These are phyloP conservation scores for Ceratobasidium sp. DNA, from an alignment of 1,284 basidiomycete genomes.

Conservation along the genomic window DNA sequence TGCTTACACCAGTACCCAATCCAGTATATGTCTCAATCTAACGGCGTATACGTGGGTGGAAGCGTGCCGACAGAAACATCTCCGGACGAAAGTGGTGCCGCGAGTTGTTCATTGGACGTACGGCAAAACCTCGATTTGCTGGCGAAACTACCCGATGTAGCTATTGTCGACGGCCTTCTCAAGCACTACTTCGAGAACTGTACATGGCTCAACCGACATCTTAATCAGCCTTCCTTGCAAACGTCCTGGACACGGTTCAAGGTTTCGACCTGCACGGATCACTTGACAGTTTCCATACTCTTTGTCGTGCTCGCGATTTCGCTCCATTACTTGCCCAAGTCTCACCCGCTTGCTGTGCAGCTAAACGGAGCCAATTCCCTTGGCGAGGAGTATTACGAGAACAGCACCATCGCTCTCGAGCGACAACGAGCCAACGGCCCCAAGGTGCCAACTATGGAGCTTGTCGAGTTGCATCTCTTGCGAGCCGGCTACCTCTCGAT, in stretches of 20 bases:
- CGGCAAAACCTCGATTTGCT: constrained; percentile 72
- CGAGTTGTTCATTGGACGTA: constrained; percentile 58
- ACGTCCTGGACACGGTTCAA: constrained; percentile 75
- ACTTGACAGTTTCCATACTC: constrained; percentile 70
- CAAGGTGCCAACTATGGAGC: constrained; percentile 43
- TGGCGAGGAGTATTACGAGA: constrained; percentile 66
- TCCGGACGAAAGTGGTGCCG: constrained; percentile 62
- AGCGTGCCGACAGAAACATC: constrained; percentile 47
- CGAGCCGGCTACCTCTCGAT: constrained; percentile 73
- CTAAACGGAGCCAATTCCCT: constrained; percentile 62
- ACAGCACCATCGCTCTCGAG: constrained; percentile 35
- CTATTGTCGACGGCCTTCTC: constrained; percentile 72
- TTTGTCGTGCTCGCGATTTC: constrained; percentile 74
- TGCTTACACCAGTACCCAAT: background rate
- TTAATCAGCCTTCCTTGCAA: constrained; percentile 66
- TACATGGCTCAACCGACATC: constrained; percentile 81
- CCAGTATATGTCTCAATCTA: constrained; percentile 37
- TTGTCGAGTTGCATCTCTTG: constrained; percentile 68
- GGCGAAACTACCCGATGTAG: constrained; percentile 64
- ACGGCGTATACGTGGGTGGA: constrained; percentile 37
- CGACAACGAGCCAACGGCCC: constrained; percentile 40
- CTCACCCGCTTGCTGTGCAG: constrained; percentile 63
- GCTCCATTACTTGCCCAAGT: constrained; percentile 67
- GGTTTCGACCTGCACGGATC: constrained; percentile 59
- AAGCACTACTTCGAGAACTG: constrained; percentile 80